Percentiles rank a stretch among this genome's conserved stretches.
phyloP scores from a whole-genome alignment of 495 filamentous ascomycete species.

The Venustampulla echinocandica region DNA sequence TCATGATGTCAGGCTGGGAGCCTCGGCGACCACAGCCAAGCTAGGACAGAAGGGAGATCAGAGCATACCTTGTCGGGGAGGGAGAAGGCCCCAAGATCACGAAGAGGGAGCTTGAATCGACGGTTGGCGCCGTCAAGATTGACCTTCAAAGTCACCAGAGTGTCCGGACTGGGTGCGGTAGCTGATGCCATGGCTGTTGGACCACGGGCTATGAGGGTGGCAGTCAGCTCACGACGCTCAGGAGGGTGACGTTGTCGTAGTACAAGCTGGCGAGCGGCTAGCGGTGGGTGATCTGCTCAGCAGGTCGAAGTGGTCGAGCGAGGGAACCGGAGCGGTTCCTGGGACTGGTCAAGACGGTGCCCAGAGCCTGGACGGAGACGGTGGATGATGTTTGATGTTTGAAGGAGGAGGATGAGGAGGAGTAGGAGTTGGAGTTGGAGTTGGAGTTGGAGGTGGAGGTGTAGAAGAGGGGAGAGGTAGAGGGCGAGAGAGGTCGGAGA shows the following conservation, averaged over 20 bases:
- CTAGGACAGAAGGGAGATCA: conserved; percentile 27
- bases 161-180: conserved; percentile 46
- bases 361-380: background rate
- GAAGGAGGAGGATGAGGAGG: conserved; percentile 6
- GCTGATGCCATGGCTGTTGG: conserved; percentile 20
- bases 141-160: conserved; percentile 79
- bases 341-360: conserved; percentile 9
- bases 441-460: conserved; percentile 3
- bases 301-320: conserved; percentile 4
- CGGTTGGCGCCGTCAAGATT: conserved; percentile 61
- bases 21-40: conserved; percentile 3
- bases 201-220: conserved; percentile 11
- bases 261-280: conserved; percentile 7
- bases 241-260: conserved; percentile 22
- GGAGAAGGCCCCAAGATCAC: conserved; percentile 66
- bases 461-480: conserved; percentile 1
- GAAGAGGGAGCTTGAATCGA: conserved; percentile 83
- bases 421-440: conserved; percentile 2
- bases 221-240: conserved; percentile 14
- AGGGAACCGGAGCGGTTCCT: background rate
- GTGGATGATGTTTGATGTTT: too few relatives aligned
- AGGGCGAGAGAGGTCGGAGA: conserved; percentile 10
- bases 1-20: conserved; percentile 12
- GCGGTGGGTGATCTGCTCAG: conserved; percentile 5
- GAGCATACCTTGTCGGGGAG: conserved; percentile 85